These are phyloP conservation scores for Lepidium africanum DNA, from an alignment of 345 rosid genomes.

Conservation along the genomic window DNA sequence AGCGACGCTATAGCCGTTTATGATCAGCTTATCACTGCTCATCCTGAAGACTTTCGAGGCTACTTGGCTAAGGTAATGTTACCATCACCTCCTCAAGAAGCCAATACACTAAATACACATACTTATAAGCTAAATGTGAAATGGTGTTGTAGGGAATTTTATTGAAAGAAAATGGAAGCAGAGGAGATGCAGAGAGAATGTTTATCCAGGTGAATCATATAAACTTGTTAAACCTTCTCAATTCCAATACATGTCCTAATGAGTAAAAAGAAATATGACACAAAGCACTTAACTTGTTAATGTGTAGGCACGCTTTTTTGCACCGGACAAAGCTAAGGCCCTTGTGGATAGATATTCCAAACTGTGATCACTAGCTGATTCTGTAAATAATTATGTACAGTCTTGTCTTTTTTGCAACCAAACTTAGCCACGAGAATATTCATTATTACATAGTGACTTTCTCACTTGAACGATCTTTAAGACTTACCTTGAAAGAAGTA, in stretches of 20 bases:
- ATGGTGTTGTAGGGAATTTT: slow-evolving; percentile 61
- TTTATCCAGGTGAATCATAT: slow-evolving; percentile 73
- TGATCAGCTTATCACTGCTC: slow-evolving; percentile 61
- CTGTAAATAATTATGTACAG: background rate
- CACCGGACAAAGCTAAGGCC: slow-evolving; percentile 82
- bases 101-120: background rate
- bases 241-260: background rate
- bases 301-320: slow-evolving; percentile 84
- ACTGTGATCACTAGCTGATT: slow-evolving; percentile 24
- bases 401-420: slow-evolving; percentile 4
- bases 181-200: slow-evolving; percentile 95
- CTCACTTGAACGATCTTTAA: background rate
- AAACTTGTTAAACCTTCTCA: background rate
- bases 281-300: background rate
- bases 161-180: slow-evolving; percentile 74
- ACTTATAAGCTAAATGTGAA: slow-evolving; percentile 3
- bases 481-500: background rate
- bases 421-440: background rate
- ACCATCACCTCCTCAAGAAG: background rate
- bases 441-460: background rate
- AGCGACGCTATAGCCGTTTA: slow-evolving; percentile 89
- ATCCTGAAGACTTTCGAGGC: slow-evolving; percentile 88
- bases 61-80: slow-evolving; percentile 81
- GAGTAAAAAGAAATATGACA: background rate
- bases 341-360: slow-evolving; percentile 79